Evolutionary conservation across 306 rosid genomes (phyloP).

Genomic region (Dalbergia cultrata): DNA sequence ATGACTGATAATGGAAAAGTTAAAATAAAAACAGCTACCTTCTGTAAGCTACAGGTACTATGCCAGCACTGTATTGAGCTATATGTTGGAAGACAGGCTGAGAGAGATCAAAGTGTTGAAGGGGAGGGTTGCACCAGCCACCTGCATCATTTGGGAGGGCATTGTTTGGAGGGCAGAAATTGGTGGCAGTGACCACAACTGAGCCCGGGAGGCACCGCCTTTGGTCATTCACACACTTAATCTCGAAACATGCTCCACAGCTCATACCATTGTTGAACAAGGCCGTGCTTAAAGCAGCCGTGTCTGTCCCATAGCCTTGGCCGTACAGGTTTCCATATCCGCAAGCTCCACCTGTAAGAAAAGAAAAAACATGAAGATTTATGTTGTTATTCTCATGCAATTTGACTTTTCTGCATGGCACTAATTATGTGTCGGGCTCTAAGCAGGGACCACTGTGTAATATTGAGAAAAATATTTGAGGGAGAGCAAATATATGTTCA

Average conservation of each 20-base stretch:
- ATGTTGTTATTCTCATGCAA: not conserved
- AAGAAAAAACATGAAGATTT: not conserved
- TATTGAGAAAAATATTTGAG: not conserved
- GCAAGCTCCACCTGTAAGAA: slow-evolving; percentile 74
- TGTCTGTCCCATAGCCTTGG: slow-evolving; percentile 75
- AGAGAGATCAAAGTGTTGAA: slow-evolving; percentile 76
- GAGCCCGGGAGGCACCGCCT: slow-evolving; percentile 68
- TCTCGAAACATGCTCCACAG: slow-evolving; percentile 82
- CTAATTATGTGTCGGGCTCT: not conserved
- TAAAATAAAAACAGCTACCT: slow-evolving; percentile 48
- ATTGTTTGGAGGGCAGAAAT: slow-evolving; percentile 79
- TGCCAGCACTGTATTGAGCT: slow-evolving; percentile 71
- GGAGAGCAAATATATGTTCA: not conserved
- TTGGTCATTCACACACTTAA: slow-evolving; percentile 64
- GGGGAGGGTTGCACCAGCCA: slow-evolving; percentile 89
- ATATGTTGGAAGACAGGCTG: slow-evolving; percentile 77
- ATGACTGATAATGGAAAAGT: not conserved
- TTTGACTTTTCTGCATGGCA: not conserved
- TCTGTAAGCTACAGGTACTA: slow-evolving; percentile 70
- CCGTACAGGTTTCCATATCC: slow-evolving; percentile 80
- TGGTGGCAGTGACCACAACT: slow-evolving; percentile 74
- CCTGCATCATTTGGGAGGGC: slow-evolving; percentile 78
- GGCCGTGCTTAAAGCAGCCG: slow-evolving; percentile 78
- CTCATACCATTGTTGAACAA: slow-evolving; percentile 71
- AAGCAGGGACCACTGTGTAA: not conserved